Percentiles rank a stretch among this genome's conserved stretches.
Conservation (phyloP, 495 filamentous ascomycete species). For the Penicillium canariense region DNA sequence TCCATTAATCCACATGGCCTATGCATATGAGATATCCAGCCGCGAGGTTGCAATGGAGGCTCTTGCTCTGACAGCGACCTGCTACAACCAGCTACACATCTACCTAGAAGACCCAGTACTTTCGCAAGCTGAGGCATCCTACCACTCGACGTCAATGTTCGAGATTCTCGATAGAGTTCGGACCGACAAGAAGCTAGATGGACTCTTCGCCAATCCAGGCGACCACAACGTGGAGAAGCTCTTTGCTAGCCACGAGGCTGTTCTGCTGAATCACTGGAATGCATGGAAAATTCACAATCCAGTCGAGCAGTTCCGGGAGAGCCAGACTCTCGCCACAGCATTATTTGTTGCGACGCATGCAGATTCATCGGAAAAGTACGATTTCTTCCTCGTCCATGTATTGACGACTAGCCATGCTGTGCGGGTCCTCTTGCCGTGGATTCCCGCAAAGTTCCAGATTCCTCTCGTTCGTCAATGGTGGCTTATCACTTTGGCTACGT, state of each 20-base stretch:
- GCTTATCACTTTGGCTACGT: conserved; percentile 75
- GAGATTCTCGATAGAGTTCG: conserved; percentile 63
- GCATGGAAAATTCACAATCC: conserved; percentile 69
- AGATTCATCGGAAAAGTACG: conserved; percentile 49
- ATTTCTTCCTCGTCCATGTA: conserved; percentile 82
- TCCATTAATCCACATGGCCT: conserved; percentile 84
- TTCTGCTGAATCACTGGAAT: conserved; percentile 82
- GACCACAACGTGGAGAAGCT: conserved; percentile 63
- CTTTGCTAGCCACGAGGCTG: conserved; percentile 65
- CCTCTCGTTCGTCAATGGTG: conserved; percentile 81
- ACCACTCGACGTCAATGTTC: conserved; percentile 53
- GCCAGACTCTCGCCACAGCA: conserved; percentile 70
- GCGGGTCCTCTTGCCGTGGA: conserved; percentile 74
- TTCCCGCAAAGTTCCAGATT: conserved; percentile 71
- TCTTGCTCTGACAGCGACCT: conserved; percentile 64
- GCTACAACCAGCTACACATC: conserved; percentile 73
- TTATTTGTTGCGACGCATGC: conserved; percentile 64
- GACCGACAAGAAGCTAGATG: conserved; percentile 49
- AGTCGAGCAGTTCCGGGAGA: conserved; percentile 68
- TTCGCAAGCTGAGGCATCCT: conserved; percentile 50
- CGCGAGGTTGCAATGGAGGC: conserved; percentile 84
- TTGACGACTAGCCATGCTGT: conserved; percentile 86
- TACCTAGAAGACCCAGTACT: conserved; percentile 72
- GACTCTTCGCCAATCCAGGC: conserved; percentile 57
- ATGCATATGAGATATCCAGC: conserved; percentile 78